These are phyloP conservation scores for Phytophthora pini DNA, from an alignment of 352 stramenopile genomes.

Conservation along the genomic window DNA sequence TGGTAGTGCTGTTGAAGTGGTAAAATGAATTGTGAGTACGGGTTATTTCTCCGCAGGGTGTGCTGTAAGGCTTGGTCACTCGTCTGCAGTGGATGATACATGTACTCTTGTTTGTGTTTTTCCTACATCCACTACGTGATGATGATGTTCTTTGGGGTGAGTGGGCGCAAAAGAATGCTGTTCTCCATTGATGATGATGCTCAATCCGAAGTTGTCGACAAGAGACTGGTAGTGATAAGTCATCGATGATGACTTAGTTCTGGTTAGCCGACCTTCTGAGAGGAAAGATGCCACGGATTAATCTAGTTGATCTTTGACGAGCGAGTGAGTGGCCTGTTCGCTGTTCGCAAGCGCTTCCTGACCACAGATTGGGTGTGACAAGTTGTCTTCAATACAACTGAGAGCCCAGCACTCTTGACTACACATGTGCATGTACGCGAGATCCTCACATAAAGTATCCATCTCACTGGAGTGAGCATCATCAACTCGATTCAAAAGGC, in stretches of 20 bases:
- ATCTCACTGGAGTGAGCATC: neutral
- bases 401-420: too few species aligned
- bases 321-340: neutral
- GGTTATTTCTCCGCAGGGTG: too few species aligned
- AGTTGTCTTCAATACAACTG: too few species aligned
- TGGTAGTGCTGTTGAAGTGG: constrained; percentile 4
- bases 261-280: neutral
- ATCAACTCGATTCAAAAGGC: neutral
- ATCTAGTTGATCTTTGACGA: neutral
- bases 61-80: too few species aligned
- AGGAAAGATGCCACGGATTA: neutral
- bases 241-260: neutral
- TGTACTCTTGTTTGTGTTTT: too few species aligned
- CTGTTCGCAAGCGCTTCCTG: neutral
- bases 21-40: constrained; percentile 5
- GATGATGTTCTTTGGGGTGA: too few species aligned
- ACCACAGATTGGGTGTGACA: neutral
- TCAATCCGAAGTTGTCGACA: too few species aligned
- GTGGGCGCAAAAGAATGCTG: too few species aligned
- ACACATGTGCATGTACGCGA: neutral
- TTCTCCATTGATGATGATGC: too few species aligned
- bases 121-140: too few species aligned
- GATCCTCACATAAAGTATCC: neutral
- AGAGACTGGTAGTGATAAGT: neutral
- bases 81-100: too few species aligned